Evolutionary conservation across 495 filamentous ascomycete genomes (phyloP).

Genomic region (Evernia prunastri): DNA sequence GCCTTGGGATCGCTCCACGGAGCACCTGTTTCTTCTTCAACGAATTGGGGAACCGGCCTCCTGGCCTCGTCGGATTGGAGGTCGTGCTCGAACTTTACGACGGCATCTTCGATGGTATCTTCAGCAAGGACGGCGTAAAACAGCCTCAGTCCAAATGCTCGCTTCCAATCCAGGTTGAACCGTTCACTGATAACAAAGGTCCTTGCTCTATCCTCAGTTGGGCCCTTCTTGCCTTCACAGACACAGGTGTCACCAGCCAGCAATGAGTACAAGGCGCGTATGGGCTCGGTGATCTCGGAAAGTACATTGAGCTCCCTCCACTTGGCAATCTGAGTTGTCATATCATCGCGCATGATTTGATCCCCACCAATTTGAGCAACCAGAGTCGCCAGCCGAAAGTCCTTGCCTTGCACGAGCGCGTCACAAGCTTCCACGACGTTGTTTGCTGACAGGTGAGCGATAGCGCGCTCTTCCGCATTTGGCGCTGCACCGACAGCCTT

Average conservation of each 20-base stretch:
- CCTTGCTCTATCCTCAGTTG: conserved; percentile 65
- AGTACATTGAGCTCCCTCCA: conserved; percentile 76
- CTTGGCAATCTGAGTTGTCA: conserved; percentile 68
- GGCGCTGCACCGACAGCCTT: conserved; percentile 44
- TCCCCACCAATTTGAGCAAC: conserved; percentile 73
- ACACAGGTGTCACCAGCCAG: conserved; percentile 77
- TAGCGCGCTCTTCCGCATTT: conserved; percentile 71
- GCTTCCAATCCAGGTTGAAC: conserved; percentile 85
- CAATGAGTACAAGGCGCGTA: conserved; percentile 84
- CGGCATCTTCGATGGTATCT: conserved; percentile 61
- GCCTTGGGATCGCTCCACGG: conserved; percentile 45
- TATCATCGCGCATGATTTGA: conserved; percentile 55
- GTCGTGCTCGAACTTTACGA: conserved; percentile 62
- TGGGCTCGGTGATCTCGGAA: conserved; percentile 77
- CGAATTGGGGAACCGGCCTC: conserved; percentile 58
- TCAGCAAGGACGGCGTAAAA: conserved; percentile 71
- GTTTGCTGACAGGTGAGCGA: conserved; percentile 70
- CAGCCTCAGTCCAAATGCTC: conserved; percentile 82
- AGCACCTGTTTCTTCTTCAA: conserved; percentile 41
- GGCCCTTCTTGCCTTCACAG: conserved; percentile 67
- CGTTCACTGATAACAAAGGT: conserved; percentile 71
- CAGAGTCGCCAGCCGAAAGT: conserved; percentile 77
- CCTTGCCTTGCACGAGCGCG: conserved; percentile 59
- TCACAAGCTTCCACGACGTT: conserved; percentile 75
- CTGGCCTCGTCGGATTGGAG: conserved; percentile 48